Percentiles rank a stretch among this genome's conserved stretches.
These are phyloP conservation scores for Citrus australasica DNA, from an alignment of 345 rosid species.

Conservation along the genomic window DNA sequence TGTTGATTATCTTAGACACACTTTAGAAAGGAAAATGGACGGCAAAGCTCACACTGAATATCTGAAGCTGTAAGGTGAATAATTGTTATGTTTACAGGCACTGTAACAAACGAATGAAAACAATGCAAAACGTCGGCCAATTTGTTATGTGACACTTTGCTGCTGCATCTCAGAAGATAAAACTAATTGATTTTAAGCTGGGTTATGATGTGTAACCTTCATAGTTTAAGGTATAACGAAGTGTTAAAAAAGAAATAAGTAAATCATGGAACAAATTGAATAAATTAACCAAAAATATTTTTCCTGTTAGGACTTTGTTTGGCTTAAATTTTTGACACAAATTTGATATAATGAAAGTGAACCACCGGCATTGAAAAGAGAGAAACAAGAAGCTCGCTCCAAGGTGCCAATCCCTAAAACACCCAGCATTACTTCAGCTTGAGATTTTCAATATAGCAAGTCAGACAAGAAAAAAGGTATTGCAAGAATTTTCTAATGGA, in stretches of 20 bases:
- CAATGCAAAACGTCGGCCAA: too few species aligned
- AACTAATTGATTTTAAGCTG: too few species aligned
- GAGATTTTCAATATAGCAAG: neutral
- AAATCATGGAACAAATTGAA: neutral
- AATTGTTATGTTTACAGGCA: neutral
- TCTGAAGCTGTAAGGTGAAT: neutral
- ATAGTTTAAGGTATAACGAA: neutral
- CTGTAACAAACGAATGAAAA: neutral
- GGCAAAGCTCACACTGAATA: constrained; percentile 12
- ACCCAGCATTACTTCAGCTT: neutral
- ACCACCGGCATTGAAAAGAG: neutral
- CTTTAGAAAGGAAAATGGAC: constrained; percentile 4
- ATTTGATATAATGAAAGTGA: neutral
- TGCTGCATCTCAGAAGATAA: neutral
- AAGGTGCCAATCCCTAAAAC: neutral
- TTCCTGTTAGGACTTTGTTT: neutral
- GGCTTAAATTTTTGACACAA: neutral
- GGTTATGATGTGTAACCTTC: too few species aligned
- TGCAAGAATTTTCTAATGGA: neutral
- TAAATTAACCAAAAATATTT: neutral
- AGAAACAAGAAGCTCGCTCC: neutral
- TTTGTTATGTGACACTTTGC: neutral
- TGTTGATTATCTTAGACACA: neutral
- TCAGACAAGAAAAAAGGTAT: neutral
- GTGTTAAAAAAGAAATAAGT: neutral